Evolutionary conservation across 495 filamentous ascomycete genomes (phyloP), one percentile per base, ranked within the genome.

Genomic region (Penicillium ucsense): DNA sequence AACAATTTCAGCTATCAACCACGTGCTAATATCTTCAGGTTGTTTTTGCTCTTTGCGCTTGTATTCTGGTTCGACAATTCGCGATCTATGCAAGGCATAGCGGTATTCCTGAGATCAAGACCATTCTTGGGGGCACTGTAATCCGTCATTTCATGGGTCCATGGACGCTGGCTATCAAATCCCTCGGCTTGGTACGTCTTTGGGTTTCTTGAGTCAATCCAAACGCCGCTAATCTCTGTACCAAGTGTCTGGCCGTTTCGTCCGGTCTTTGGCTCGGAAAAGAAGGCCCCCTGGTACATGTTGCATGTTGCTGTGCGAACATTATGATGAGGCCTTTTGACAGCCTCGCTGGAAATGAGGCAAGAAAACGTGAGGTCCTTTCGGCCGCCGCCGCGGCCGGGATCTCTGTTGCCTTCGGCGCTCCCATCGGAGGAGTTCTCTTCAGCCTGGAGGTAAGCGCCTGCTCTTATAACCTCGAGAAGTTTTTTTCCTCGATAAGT

Each of bases 181-280:
- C 89, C 3, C 63, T 98, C 35, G 92, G 92, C 37, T 66, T 98
- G 68, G 89, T 92, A 73, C 62, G 80, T 66, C 31, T 32, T 10
- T 40, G 20, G 20, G 30, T 41, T 11, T 27, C 8, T 3, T 36
- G 10, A 33, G 20, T 20, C n/a, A 2, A 43, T 6, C 11, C n/a
- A 6, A 11, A 30, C 32, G 39, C 28, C 8, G 8, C 58, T 63
- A 36, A 58, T 31, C 11, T 9, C 40, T 31, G 27, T 7, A 10
- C 27, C 29, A 1, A 55, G 87, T 94, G 92, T 65, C 78, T 98
- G 37, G 83, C 92, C 29, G 94, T 96, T 52, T 88, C 89, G 52
- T 97, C 92, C 12, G 94, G 92, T 9, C 77, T 98, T 67, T 98
- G 92, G 92, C 67, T 98, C n/a, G 92, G 92, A 12, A 98, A 98